These are phyloP conservation scores for Ustilago trichophora DNA, from an alignment of 1,284 basidiomycete genomes.

Conservation along the genomic window DNA sequence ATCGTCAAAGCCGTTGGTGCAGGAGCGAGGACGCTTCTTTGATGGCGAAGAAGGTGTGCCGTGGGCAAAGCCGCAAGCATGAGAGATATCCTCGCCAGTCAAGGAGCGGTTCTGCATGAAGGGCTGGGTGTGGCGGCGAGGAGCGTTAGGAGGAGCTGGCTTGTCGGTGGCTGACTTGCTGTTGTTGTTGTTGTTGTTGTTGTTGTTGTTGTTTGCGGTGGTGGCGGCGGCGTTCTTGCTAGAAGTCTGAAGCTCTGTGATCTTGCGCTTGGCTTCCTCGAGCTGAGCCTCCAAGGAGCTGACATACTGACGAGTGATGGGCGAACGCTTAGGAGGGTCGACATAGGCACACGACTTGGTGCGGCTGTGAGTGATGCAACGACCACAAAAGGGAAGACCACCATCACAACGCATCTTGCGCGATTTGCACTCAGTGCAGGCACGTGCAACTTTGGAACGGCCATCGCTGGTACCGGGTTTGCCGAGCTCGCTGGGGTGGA, in stretches of 20 bases:
- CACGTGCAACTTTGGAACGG: conserved; percentile 44
- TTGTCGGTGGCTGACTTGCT: conserved; percentile 8
- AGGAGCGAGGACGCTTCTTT: conserved; percentile 36
- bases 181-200: no score
- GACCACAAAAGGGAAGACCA: conserved; percentile 48
- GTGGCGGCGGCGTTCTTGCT: not conserved
- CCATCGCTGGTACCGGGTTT: conserved; percentile 47
- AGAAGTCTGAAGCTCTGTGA: conserved; percentile 32
- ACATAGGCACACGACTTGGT: conserved; percentile 53
- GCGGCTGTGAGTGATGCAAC: conserved; percentile 51
- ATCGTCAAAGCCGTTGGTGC: conserved; percentile 12
- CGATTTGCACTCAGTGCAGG: conserved; percentile 51
- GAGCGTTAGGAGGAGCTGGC: conserved; percentile 4
- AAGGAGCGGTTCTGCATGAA: conserved; percentile 44
- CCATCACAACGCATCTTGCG: conserved; percentile 54
- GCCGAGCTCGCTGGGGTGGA: conserved; percentile 39
- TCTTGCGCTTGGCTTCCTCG: conserved; percentile 37
- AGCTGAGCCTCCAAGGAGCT: conserved; percentile 46
- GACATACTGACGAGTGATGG: conserved; percentile 51
- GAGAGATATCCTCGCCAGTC: conserved; percentile 32
- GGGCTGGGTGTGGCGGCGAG: conserved; percentile 24
- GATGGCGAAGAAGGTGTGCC: conserved; percentile 10
- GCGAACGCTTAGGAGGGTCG: conserved; percentile 48
- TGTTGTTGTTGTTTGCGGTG: no score
- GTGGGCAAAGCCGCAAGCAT: conserved; percentile 7